Evolutionary conservation across 441 rosid species (phyloP).

Genomic region (Euphorbia celastroides): DNA sequence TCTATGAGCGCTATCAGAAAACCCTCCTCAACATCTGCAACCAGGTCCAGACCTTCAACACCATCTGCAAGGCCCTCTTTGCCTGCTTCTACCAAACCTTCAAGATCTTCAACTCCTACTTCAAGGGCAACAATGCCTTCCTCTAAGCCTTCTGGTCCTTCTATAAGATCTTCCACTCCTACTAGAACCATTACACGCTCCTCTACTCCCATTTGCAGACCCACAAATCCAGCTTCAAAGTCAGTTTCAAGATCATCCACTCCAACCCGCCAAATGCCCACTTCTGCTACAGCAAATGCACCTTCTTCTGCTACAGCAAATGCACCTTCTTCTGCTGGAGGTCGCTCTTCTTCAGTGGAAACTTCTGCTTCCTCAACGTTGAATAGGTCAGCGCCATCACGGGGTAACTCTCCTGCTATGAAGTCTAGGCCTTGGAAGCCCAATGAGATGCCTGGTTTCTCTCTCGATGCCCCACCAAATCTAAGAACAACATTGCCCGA

Average conservation of each 20-base stretch:
- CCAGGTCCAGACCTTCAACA: conserved; percentile 41
- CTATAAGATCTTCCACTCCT: conserved; percentile 46
- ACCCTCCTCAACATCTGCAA: conserved; percentile 44
- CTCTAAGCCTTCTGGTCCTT: conserved; percentile 32
- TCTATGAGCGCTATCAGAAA: conserved; percentile 31
- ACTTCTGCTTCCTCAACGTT: conserved; percentile 36
- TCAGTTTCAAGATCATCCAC: conserved; percentile 38
- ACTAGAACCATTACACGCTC: conserved; percentile 43
- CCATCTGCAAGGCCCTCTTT: conserved; percentile 48
- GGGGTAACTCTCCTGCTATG: conserved; percentile 40
- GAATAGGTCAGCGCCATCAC: conserved; percentile 37
- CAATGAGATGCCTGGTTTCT: conserved; percentile 47
- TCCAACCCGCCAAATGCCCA: conserved; percentile 31
- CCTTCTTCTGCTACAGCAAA: conserved; percentile 21
- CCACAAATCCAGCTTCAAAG: conserved; percentile 32
- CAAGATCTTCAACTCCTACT: conserved; percentile 57
- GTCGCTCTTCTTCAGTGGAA: conserved; percentile 47
- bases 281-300: conserved; percentile 23
- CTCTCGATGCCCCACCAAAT: conserved; percentile 49
- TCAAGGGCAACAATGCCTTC: conserved; percentile 44
- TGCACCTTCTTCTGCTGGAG: conserved; percentile 32
- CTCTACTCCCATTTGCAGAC: conserved; percentile 49
- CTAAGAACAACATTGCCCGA: conserved; percentile 40
- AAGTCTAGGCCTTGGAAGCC: conserved; percentile 53
- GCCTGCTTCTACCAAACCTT: conserved; percentile 35